Percentiles rank a stretch among this genome's conserved stretches.
phyloP scores from a whole-genome alignment of 108 stramenopile species.

The Fragilaria radians region DNA sequence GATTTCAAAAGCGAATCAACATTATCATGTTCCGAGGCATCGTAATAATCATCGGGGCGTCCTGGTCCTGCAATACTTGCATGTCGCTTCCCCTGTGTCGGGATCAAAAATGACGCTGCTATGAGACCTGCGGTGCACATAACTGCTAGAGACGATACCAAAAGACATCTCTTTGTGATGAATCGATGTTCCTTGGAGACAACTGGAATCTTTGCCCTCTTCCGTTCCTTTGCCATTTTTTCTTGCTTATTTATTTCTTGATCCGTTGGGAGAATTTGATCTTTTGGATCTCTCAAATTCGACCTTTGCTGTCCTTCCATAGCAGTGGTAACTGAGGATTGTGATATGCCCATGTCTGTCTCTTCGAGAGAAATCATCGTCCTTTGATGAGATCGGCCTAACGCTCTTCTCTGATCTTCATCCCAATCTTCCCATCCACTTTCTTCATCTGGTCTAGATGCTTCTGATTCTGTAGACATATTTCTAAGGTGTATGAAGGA shows the following conservation, averaged over 20 bases:
- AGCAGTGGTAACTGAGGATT: neutral
- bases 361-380: neutral
- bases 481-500: too few species aligned
- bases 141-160: neutral
- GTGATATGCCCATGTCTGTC: neutral
- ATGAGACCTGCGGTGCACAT: too few species aligned
- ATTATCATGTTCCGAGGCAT: too few species aligned
- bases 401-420: neutral
- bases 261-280: neutral
- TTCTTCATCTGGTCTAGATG: too few species aligned
- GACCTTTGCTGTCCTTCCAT: too few species aligned
- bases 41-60: too few species aligned
- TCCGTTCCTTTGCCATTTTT: neutral
- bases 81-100: too few species aligned
- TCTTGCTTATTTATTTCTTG: neutral
- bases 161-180: neutral
- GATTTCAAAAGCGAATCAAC: too few species aligned
- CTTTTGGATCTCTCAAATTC: too few species aligned
- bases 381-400: neutral
- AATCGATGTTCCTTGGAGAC: neutral
- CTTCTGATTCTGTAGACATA: too few species aligned
- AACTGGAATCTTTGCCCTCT: neutral
- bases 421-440: conserved; percentile 3
- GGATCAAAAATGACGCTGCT: neutral
- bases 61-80: too few species aligned